Percentiles rank a stretch among this genome's conserved stretches.
Conservation (phyloP, 225 moss, liverwort and hornwort species). For the Polytrichum formosum region DNA sequence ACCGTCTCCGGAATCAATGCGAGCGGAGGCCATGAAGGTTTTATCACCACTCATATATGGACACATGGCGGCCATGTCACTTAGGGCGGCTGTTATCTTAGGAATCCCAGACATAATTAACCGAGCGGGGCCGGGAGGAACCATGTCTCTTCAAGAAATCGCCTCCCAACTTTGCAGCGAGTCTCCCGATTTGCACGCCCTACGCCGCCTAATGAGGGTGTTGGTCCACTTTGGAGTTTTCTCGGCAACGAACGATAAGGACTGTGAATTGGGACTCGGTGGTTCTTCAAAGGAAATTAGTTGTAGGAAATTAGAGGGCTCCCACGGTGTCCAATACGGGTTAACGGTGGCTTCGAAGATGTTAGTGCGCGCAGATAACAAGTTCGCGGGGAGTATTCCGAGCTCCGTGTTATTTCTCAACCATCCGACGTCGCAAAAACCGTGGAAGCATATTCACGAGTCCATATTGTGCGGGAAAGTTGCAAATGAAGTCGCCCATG, state of each 20-base stretch:
- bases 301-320: no score
- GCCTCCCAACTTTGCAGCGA: constrained; percentile 3
- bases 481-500: constrained; percentile 12
- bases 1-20: neutral
- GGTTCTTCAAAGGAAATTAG: neutral
- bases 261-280: no score
- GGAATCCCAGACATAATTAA: constrained; percentile 26
- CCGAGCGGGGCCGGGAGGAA: constrained; percentile 2
- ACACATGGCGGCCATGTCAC: constrained; percentile 27
- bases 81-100: constrained; percentile 29
- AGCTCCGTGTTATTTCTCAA: constrained; percentile 10
- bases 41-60: constrained; percentile 25
- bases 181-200: constrained; percentile 14
- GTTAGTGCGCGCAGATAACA: constrained; percentile 20
- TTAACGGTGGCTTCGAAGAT: constrained; percentile 22
- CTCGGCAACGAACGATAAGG: neutral
- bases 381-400: neutral
- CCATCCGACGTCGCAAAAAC: constrained; percentile 12
- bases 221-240: constrained; percentile 18
- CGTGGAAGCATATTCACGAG: constrained; percentile 21
- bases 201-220: constrained; percentile 20
- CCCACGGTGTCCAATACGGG: constrained; percentile 8
- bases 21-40: constrained; percentile 1
- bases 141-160: constrained; percentile 22
- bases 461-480: constrained; percentile 15